Base-by-base conservation (phyloP, 139 green algal genomes). In the Chlamydomonas urium region DNA sequence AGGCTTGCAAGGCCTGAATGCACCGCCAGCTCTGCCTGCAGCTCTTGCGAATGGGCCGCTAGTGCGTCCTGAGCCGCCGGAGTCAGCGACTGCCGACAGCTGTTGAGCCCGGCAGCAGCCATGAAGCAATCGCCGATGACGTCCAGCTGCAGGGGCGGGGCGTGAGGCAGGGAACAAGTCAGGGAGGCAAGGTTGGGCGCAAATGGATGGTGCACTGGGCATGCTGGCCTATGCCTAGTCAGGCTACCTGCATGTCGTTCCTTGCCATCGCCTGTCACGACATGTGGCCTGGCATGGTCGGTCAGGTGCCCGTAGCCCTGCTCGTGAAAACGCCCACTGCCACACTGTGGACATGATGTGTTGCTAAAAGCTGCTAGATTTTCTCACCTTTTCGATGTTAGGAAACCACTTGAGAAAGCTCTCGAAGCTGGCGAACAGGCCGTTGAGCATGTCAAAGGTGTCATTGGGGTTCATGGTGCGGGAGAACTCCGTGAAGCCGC, bases 51-150 rank as follows among this genome's bases (percentile, higher is more conserved):
- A n/a, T n/a, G n/a, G n/a, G n/a, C n/a, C n/a, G n/a, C n/a, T n/a
- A n/a, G n/a, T n/a, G n/a, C n/a, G n/a, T n/a, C n/a, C n/a, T n/a
- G n/a, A n/a, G n/a, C n/a, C n/a, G n/a, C n/a, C n/a, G n/a, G n/a
- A n/a, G n/a, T n/a, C n/a, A n/a, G n/a, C n/a, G n/a, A n/a, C n/a
- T n/a, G n/a, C n/a, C n/a, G n/a, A n/a, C n/a, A n/a, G n/a, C n/a
- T n/a, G 19, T 33, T 63, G 10, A 63, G 19, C 6, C 53, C 53
- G 29, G 53, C 21, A 26, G 53, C 53, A 10, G 53, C 53, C 53
- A 63, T 33, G 10, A 63, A 26, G 53, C 53, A 63, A 21, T 63
- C 53, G 14, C 53, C 53, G 10, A 63, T 63, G 53, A 63, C n/a
- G 19, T 63, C 53, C 26, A 63, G 26, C 53, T 63, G 19, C 24